Conservation (phyloP, 768 basidiomycete species). For the Calocera viscosa region DNA sequence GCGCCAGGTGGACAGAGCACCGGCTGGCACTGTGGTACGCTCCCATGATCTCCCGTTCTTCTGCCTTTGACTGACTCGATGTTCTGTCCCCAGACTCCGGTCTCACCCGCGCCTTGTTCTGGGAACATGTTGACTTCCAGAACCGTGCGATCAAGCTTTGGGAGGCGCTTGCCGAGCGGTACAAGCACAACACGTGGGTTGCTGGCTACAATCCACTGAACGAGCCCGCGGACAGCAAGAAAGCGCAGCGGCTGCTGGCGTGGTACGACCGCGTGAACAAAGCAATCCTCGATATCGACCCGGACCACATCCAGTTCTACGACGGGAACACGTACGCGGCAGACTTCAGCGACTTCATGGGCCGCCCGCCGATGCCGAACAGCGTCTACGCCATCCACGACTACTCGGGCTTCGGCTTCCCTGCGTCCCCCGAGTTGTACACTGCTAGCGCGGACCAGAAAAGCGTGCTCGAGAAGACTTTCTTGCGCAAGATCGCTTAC, state of each 20-base stretch:
- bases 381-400: slow-evolving; percentile 71
- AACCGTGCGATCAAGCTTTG: slow-evolving; percentile 68
- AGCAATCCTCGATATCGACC: slow-evolving; percentile 59
- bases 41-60: background rate
- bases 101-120: slow-evolving; percentile 36
- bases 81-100: slow-evolving; percentile 9
- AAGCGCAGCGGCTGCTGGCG: slow-evolving; percentile 41
- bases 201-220: slow-evolving; percentile 80
- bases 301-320: slow-evolving; percentile 61
- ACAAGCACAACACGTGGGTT: slow-evolving; percentile 51
- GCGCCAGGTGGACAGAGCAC: slow-evolving; percentile 27
- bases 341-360: slow-evolving; percentile 56
- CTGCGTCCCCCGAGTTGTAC: slow-evolving; percentile 44
- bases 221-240: slow-evolving; percentile 64
- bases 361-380: slow-evolving; percentile 53
- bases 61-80: too few relatives aligned
- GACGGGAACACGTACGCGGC: slow-evolving; percentile 77
- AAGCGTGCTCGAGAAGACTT: slow-evolving; percentile 41
- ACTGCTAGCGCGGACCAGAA: slow-evolving; percentile 41
- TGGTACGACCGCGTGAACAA: slow-evolving; percentile 59
- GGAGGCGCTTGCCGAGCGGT: slow-evolving; percentile 61
- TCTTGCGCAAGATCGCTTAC: slow-evolving; percentile 64
- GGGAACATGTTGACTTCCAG: slow-evolving; percentile 76
- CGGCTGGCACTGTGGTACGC: slow-evolving; percentile 59
- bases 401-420: slow-evolving; percentile 64